Evolutionary conservation across 2,329 filamentous ascomycete species (phyloP).

Genomic region (Tympanopsis confertula): DNA sequence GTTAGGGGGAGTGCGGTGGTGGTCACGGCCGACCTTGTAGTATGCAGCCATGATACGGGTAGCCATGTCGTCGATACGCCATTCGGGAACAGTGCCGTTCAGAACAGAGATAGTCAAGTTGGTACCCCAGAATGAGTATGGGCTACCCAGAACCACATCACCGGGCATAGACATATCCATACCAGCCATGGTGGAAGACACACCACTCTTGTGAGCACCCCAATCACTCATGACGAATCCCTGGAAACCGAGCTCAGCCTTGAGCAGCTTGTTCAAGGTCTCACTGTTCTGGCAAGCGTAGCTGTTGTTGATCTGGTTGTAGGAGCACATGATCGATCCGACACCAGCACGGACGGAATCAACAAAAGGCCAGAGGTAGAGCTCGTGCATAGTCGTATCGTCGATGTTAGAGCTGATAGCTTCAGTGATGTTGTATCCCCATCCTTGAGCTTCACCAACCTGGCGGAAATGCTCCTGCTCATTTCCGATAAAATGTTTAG

Average conservation of each 20-base stretch:
- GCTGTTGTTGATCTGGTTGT: constrained; percentile 26
- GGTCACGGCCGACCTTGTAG: constrained; percentile 14
- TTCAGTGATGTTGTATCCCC: constrained; percentile 31
- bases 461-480: constrained; percentile 22
- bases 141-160: constrained; percentile 8
- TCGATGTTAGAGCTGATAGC: constrained; percentile 11
- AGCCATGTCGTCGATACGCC: constrained; percentile 60
- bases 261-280: constrained; percentile 30
- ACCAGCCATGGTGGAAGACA: constrained; percentile 24
- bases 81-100: constrained; percentile 61
- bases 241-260: constrained; percentile 36
- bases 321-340: constrained; percentile 16
- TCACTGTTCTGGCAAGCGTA: constrained; percentile 34
- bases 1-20: constrained; percentile 28
- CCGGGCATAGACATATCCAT: constrained; percentile 32
- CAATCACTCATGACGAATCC: constrained; percentile 32
- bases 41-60: constrained; percentile 39
- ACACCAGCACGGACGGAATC: constrained; percentile 15
- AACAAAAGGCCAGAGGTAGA: constrained; percentile 16
- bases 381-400: constrained; percentile 15
- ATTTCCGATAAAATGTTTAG: constrained; percentile 29
- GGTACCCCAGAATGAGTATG: constrained; percentile 19
- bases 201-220: constrained; percentile 28
- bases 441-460: not conserved
- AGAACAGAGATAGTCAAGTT: constrained; percentile 25